Evolutionary conservation across 2,329 filamentous ascomycete genomes (phyloP), one percentile per base, ranked within the genome.

Genomic region (Penicillium digitatum): DNA sequence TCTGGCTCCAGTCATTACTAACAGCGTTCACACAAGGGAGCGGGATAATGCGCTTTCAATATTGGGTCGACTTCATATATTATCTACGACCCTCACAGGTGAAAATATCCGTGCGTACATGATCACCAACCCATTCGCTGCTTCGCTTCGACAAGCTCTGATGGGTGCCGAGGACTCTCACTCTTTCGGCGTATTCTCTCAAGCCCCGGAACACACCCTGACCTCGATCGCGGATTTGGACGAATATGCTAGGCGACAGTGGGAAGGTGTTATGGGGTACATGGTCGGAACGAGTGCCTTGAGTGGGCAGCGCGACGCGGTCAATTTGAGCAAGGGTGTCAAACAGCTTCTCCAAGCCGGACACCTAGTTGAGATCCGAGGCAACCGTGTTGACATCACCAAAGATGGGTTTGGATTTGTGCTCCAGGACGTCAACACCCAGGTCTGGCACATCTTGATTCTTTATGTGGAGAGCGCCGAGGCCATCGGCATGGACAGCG

Each of bases 201-300:
- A 79, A 12, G 80, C 86, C 8, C 79, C 84, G 3, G 79, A 84
- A 32, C 81, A 84, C 38, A 77, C 80, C 52, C 81, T 84, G 46
- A 82, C 94, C 46, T 85, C 87, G 56, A 74, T 91, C 11, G 68
- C 82, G 1, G 90, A 88, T 63, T 81, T 99, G 54, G 94, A 99
- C 68, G 82, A 85, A 27, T 95, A 93, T 74, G 91, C 94, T 5
- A 84, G 89, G 52, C 84, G 83, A 65, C 92, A 95, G 69, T 99
- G 94, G 92, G 95, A 99, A 73, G 88, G 90, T 26, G 96, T 99
- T 27, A 75, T 99, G 45, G 94, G 96, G 72, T 99, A 91, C 69
- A 92, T 99, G 71, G 94, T 99, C 20, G 81, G 82, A 68, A 80
- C 65, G 60, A 72, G 71, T 62, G 76, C 76, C 42, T 72, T 79